Conservation (phyloP, 2,329 filamentous ascomycete species). For the Apiospora marii region DNA sequence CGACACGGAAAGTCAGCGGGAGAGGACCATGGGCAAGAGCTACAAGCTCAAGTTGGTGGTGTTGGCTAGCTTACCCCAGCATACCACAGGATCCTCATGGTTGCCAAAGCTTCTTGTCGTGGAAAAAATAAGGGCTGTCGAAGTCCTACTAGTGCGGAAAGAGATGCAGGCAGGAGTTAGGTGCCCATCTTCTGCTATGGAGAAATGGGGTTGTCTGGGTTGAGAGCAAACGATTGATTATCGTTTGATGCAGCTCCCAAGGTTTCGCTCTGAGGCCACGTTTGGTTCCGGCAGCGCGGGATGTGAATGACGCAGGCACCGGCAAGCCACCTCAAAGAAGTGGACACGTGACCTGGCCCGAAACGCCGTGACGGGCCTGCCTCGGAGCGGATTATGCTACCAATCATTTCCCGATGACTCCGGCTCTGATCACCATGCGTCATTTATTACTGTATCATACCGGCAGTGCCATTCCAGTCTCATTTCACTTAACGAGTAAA, state of each 20-base stretch:
- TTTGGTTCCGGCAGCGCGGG: slow-evolving; percentile 19
- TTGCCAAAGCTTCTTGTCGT: slow-evolving; percentile 35
- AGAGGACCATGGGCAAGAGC: slow-evolving; percentile 14
- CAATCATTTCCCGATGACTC: background rate
- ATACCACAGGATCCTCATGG: slow-evolving; percentile 68
- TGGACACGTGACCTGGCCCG: slow-evolving; percentile 12
- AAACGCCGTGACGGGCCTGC: slow-evolving; percentile 12
- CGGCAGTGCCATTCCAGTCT: background rate
- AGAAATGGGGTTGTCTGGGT: slow-evolving; percentile 22
- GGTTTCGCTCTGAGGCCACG: slow-evolving; percentile 24
- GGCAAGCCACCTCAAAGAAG: background rate
- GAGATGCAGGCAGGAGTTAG: slow-evolving; percentile 36
- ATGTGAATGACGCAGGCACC: slow-evolving; percentile 21
- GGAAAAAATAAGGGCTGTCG: slow-evolving; percentile 23
- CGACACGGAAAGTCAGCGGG: slow-evolving; percentile 30
- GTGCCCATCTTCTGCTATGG: slow-evolving; percentile 46
- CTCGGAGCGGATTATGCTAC: background rate
- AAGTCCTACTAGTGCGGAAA: slow-evolving; percentile 24
- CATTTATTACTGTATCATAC: background rate
- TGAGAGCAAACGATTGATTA: slow-evolving; percentile 25
- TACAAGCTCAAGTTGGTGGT: background rate
- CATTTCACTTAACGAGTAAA: background rate
- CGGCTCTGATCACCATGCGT: background rate
- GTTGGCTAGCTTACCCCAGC: slow-evolving; percentile 59
- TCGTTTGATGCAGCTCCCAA: slow-evolving; percentile 26